These are phyloP conservation scores for Zygosaccharomyces siamensis DNA, from an alignment of 805 yeast genomes.

Conservation along the genomic window DNA sequence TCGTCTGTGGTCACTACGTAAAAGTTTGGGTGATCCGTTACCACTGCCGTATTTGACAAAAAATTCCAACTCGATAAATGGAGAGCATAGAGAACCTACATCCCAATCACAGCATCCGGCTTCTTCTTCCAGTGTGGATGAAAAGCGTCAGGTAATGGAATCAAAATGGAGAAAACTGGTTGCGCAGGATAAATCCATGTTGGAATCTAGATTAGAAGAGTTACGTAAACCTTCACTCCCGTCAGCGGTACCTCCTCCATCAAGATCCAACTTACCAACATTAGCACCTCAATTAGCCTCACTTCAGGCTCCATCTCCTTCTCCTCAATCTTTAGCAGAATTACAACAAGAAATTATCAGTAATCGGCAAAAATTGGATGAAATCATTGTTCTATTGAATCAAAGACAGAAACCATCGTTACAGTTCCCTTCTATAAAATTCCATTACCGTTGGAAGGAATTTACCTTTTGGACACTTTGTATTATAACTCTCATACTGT, in stretches of 20 bases:
- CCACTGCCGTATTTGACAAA: slow-evolving; percentile 36
- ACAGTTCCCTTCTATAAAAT: neutral
- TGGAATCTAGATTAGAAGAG: slow-evolving; percentile 20
- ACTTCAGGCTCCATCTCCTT: neutral
- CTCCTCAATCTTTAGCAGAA: slow-evolving; percentile 4
- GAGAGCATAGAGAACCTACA: neutral
- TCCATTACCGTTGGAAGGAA: slow-evolving; percentile 6
- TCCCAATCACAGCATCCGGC: neutral
- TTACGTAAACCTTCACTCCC: slow-evolving; percentile 9
- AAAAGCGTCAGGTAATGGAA: slow-evolving; percentile 14
- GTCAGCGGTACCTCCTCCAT: neutral
- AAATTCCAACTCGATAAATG: neutral
- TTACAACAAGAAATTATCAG: slow-evolving; percentile 19
- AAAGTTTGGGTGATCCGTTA: slow-evolving; percentile 36
- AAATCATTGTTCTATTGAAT: slow-evolving; percentile 21
- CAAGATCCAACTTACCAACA: neutral
- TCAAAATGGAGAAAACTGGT: slow-evolving; percentile 17
- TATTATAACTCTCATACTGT: slow-evolving; percentile 28
- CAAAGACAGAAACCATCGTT: slow-evolving; percentile 1
- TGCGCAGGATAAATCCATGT: slow-evolving; percentile 12
- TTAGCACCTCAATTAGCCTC: neutral
- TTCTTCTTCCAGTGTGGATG: slow-evolving; percentile 2
- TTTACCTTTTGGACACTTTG: slow-evolving; percentile 27
- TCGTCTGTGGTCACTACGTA: slow-evolving; percentile 10
- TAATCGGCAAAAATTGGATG: slow-evolving; percentile 27